These are phyloP conservation scores for Nephelium lappaceum DNA, from an alignment of 345 rosid species.

Conservation along the genomic window DNA sequence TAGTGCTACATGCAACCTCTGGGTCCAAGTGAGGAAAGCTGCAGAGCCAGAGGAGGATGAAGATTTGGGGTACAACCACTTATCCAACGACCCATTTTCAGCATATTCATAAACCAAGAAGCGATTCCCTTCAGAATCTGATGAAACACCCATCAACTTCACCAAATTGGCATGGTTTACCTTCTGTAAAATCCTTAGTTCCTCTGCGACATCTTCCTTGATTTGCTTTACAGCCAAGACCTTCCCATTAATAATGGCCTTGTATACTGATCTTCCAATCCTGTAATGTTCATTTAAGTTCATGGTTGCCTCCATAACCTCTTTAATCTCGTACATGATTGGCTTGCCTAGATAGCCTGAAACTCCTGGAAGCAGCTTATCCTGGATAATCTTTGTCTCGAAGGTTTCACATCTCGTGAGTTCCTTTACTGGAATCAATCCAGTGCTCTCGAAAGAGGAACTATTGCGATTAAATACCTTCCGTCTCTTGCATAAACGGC, in stretches of 20 bases:
- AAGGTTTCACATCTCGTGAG: slow-evolving; percentile 19
- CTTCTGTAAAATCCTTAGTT: slow-evolving; percentile 55
- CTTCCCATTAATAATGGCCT: slow-evolving; percentile 47
- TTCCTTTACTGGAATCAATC: slow-evolving; percentile 40
- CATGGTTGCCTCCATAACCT: slow-evolving; percentile 52
- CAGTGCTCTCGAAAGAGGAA: slow-evolving; percentile 42
- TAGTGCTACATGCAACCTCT: slow-evolving; percentile 53
- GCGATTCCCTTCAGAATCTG: slow-evolving; percentile 35
- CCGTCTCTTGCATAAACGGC: slow-evolving; percentile 6
- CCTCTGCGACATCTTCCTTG: slow-evolving; percentile 46
- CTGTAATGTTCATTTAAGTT: slow-evolving; percentile 41
- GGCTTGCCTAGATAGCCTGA: slow-evolving; percentile 57
- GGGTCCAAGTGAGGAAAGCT: slow-evolving; percentile 48
- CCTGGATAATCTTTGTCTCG: slow-evolving; percentile 40
- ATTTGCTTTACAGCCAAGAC: slow-evolving; percentile 52
- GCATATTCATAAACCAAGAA: slow-evolving; percentile 68
- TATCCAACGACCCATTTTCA: slow-evolving; percentile 58
- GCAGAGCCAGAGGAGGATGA: slow-evolving; percentile 31
- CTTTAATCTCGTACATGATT: slow-evolving; percentile 41
- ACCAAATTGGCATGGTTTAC: slow-evolving; percentile 70
- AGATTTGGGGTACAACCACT: slow-evolving; percentile 47
- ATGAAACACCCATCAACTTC: slow-evolving; percentile 54
- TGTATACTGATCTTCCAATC: slow-evolving; percentile 56
- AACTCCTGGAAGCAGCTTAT: slow-evolving; percentile 56
- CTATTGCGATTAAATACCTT: slow-evolving; percentile 31